These are phyloP conservation scores for Candida palmyrensis DNA, from an alignment of 805 yeast species.

Conservation along the genomic window DNA sequence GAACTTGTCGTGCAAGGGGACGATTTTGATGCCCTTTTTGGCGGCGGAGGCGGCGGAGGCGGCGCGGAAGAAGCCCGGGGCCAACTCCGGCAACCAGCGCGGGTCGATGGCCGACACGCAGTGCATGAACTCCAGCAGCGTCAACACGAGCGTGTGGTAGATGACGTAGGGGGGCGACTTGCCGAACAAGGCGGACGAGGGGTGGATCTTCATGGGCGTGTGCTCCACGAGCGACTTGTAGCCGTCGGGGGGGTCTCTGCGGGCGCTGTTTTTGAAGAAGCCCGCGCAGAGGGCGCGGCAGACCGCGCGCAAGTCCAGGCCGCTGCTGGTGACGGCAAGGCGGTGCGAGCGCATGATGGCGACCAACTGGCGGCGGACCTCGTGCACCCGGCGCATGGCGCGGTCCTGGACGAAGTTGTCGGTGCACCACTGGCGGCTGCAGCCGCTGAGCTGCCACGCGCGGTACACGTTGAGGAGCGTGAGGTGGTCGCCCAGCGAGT, in stretches of 20 bases:
- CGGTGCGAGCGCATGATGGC: constrained; percentile 48
- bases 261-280: constrained; percentile 61
- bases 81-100: constrained; percentile 65
- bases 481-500: constrained; percentile 78
- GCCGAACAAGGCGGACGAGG: constrained; percentile 69
- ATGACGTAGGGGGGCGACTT: constrained; percentile 70
- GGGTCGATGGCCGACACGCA: constrained; percentile 81
- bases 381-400: constrained; percentile 70
- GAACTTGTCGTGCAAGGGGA: constrained; percentile 62
- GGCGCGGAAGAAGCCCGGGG: constrained; percentile 69
- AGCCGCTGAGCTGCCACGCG: constrained; percentile 59
- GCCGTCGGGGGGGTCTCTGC: constrained; percentile 50
- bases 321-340: constrained; percentile 45
- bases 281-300: constrained; percentile 64
- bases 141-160: constrained; percentile 75
- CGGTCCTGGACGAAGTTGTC: constrained; percentile 79
- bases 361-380: constrained; percentile 69
- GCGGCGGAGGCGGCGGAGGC: constrained; percentile 46
- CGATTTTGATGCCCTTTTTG: constrained; percentile 59
- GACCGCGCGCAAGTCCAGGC: constrained; percentile 50
- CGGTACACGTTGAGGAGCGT: constrained; percentile 76
- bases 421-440: constrained; percentile 68
- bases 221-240: constrained; percentile 58
- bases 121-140: constrained; percentile 89
- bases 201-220: constrained; percentile 78